Conservation (phyloP, 2,329 filamentous ascomycete genomes). For the Nemania sp. region DNA sequence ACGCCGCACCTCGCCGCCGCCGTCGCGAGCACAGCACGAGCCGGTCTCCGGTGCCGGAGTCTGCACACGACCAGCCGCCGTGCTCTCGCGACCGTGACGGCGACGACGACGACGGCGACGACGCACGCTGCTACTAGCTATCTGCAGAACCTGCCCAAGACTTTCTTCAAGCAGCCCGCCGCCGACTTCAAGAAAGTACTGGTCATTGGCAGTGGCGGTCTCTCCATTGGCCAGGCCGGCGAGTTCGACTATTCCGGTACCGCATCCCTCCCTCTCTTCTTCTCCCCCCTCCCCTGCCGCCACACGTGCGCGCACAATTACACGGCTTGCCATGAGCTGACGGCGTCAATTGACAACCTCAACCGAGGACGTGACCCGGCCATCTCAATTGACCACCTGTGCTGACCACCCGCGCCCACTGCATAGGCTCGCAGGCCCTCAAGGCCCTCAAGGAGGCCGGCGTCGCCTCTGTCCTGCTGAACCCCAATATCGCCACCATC, state of each 20-base stretch:
- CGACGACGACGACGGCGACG: neutral
- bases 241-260: conserved; percentile 98
- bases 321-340: neutral
- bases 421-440: conserved; percentile 84
- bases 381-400: conserved; percentile 2
- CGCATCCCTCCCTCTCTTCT: neutral
- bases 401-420: conserved; percentile 29
- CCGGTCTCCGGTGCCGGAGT: neutral
- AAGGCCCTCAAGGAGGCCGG: conserved; percentile 97
- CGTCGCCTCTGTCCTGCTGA: conserved; percentile 89
- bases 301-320: neutral
- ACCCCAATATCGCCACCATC: conserved; percentile 98
- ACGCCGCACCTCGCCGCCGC: neutral
- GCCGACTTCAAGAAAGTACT: conserved; percentile 85
- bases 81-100: neutral
- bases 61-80: neutral
- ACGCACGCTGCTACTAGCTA: too few relatives aligned
- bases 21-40: neutral
- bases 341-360: too few relatives aligned
- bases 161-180: neutral
- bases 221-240: conserved; percentile 96
- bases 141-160: conserved; percentile 2
- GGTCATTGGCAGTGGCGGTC: conserved; percentile 92
- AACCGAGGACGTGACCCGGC: too few relatives aligned
- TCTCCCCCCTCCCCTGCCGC: neutral